Base-by-base conservation (phyloP, 345 rosid species). In the Citrus sp. region DNA sequence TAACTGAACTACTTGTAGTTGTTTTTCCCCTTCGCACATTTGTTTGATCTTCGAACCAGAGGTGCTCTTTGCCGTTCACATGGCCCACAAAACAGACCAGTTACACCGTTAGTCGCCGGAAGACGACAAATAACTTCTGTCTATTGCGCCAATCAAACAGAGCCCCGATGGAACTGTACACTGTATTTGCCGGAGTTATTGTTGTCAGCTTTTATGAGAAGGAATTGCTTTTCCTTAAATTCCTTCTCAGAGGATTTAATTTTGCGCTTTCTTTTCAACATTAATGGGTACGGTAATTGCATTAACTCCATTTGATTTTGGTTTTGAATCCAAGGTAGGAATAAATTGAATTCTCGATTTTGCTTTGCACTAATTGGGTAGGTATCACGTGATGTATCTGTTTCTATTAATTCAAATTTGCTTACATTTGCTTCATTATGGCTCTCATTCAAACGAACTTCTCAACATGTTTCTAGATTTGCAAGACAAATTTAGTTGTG, bases 361-460 rank as follows among this genome's bases (percentile, higher is more conserved):
- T 61, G 68, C 9, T 74, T 13, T 74, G 59, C 37, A 9, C 3
- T 25, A 13, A 61, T 74, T 40, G 9, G 37, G 56, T 74, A 27
- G 38, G 19, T 19, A 61, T 74, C 77, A 74, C 77, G 67, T 61
- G 68, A 40, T 37, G n/a, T 59, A 32, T 59, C 55, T 59, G 67
- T 40, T 27, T 60, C 16, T 38, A 38, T 61, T 60, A 14, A 59
- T 37, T 25, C 73, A 46, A 46, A 40, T 28, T 46, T 70, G 37
- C 59, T n/a, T 46, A 2, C 73, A 7, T 27, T 49, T 27, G 74
- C 16, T 49, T 13, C 51, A 3, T 13, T 13, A 46, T 1, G 51
- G 51, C 18, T 46, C 51, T 13, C 51, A 46, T 46, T 46, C 51
- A 46, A 46, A 46, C 5, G 5, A 46, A 46, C 51, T 46, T 46